phyloP scores from a whole-genome alignment of 805 yeast species.

The Candida sphagnicola region DNA sequence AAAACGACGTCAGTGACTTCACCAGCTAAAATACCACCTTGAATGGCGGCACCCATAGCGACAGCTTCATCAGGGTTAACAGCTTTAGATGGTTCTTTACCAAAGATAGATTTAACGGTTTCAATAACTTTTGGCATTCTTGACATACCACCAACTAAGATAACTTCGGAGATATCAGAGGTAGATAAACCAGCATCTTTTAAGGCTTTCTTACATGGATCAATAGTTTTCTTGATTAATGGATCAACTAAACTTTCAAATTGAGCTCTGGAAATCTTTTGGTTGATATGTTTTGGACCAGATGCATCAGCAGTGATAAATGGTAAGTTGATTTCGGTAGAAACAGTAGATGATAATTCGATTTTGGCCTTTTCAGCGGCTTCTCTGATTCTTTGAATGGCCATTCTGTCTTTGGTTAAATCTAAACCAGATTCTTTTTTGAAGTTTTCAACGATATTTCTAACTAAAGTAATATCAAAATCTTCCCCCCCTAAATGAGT shows the following conservation, averaged over 20 bases:
- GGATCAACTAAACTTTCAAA: conserved; percentile 64
- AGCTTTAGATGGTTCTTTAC: conserved; percentile 81
- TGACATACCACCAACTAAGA: conserved; percentile 88
- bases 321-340: conserved; percentile 76
- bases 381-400: conserved; percentile 82
- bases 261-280: conserved; percentile 62
- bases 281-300: conserved; percentile 76
- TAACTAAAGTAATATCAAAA: conserved; percentile 81
- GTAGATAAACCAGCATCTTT: conserved; percentile 72
- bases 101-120: conserved; percentile 72
- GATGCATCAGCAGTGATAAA: conserved; percentile 85
- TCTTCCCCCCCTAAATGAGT: conserved; percentile 93
- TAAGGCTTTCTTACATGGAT: conserved; percentile 76
- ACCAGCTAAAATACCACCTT: conserved; percentile 95
- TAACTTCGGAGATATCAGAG: conserved; percentile 71
- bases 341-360: conserved; percentile 70
- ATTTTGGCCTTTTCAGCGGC: conserved; percentile 90
- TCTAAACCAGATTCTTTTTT: conserved; percentile 69
- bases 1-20: conserved; percentile 89
- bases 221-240: conserved; percentile 67
- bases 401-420: conserved; percentile 63
- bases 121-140: conserved; percentile 86
- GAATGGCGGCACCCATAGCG: conserved; percentile 96
- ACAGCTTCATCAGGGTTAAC: conserved; percentile 96
- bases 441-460: conserved; percentile 77